Base-by-base conservation (phyloP, 2,329 filamentous ascomycete genomes). In the Talaromyces funiculosus region DNA sequence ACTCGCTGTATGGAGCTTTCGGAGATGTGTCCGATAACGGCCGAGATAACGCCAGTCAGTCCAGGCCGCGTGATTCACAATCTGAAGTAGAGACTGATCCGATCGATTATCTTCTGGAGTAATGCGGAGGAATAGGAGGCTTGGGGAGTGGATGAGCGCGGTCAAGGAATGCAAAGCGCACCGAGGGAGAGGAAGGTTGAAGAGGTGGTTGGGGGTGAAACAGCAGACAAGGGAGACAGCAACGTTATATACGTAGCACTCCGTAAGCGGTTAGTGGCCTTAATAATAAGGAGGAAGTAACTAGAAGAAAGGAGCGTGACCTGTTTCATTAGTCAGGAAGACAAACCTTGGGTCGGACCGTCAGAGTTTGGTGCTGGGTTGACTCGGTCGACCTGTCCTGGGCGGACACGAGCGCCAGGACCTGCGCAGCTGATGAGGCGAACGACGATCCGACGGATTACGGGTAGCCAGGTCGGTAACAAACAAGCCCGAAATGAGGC, bases 361-460 rank as follows among this genome's bases (percentile, higher is more conserved):
- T 29, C 43, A 43, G 33, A 42, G 35, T 56, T 38, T 16, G 42
- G 37, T n/a, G 35, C 35, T 37, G 35, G 16, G 14, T 51, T 29
- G 51, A n/a, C 24, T n/a, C 20, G 22, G 43, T 26, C 29, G 47
- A 37, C 57, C 59, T 61, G 60, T 61, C 37, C 26, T 55, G 43
- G 45, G 29, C 49, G 61, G 61, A 60, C 61, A 56, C 59, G 59
- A 61, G 61, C 57, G 45, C 45, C 45, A 49, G 45, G 45, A 49
- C 45, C 45, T 35, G 47, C 42, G 57, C 37, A 58, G 40, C 61
- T 45, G 58, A 61, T 53, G 53, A 62, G 56, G 57, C 49, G 51
- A 54, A 55, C 60, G 62, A 55, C 60, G 60, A 64, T 64, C 62
- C 60, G 56, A 59, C 51, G 38, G 42, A 57, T 31, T 45, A 26